Percentiles rank a stretch among this genome's conserved stretches.
phyloP scores from a whole-genome alignment of 2,329 filamentous ascomycete species.

The Colletotrichum brevisporum region DNA sequence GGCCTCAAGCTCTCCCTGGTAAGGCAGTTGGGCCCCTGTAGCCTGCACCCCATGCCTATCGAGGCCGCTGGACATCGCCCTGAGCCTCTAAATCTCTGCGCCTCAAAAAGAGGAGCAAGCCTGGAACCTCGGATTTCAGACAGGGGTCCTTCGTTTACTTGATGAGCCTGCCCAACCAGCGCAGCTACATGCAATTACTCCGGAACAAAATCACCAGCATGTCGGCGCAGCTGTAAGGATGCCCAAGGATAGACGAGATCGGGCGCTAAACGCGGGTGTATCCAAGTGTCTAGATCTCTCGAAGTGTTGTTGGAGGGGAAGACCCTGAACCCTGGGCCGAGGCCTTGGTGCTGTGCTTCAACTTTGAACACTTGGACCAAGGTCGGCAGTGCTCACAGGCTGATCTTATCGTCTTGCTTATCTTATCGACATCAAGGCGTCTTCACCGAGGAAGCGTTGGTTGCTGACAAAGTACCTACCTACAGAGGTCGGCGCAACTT shows the following conservation, averaged over 20 bases:
- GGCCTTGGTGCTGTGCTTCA: too few relatives aligned
- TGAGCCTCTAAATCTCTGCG: too few relatives aligned
- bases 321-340: background rate
- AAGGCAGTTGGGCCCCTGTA: too few relatives aligned
- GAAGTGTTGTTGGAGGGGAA: background rate
- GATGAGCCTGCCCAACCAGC: background rate
- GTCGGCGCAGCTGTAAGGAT: conserved; percentile 16
- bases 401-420: background rate
- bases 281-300: conserved; percentile 19
- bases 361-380: background rate
- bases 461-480: background rate
- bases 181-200: background rate
- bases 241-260: conserved; percentile 18
- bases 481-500: too few relatives aligned
- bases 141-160: background rate
- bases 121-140: conserved; percentile 12
- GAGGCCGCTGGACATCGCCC: too few relatives aligned
- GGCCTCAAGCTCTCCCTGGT: conserved; percentile 4
- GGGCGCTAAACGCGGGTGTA: conserved; percentile 26
- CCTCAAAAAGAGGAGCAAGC: background rate
- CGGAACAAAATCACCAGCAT: background rate
- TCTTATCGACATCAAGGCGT: background rate
- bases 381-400: too few relatives aligned
- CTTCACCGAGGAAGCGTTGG: background rate
- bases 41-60: too few relatives aligned